Conservation (phyloP, 208 protist species). For the Crithidia fasciculata region DNA sequence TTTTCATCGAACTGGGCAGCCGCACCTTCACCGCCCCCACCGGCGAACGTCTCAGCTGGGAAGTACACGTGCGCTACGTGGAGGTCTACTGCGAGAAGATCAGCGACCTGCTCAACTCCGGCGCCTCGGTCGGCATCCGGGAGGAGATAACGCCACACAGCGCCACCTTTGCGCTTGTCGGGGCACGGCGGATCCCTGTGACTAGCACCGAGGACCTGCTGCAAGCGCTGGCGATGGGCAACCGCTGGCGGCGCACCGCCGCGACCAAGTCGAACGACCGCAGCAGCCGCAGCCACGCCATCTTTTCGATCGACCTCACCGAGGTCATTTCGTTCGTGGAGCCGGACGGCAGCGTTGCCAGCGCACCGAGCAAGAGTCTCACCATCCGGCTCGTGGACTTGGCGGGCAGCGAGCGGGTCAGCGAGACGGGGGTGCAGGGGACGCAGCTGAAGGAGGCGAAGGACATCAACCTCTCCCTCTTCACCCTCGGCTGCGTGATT, state of each 20-base stretch:
- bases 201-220: conserved; percentile 60
- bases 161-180: conserved; percentile 66
- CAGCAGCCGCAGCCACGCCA: conserved; percentile 87
- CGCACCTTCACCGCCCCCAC: conserved; percentile 46
- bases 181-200: conserved; percentile 57
- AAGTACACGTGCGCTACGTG: conserved; percentile 85
- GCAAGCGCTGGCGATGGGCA: conserved; percentile 68
- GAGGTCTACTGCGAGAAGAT: conserved; percentile 93
- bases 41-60: conserved; percentile 72
- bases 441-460: conserved; percentile 84
- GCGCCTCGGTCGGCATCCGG: conserved; percentile 55
- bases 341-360: conserved; percentile 60
- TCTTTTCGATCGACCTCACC: conserved; percentile 84
- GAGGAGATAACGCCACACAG: conserved; percentile 73
- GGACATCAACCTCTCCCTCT: conserved; percentile 88
- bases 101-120: conserved; percentile 82
- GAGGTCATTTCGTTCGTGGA: conserved; percentile 70
- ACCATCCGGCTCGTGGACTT: conserved; percentile 87
- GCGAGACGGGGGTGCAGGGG: conserved; percentile 74
- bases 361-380: conserved; percentile 68
- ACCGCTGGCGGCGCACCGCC: conserved; percentile 71
- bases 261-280: conserved; percentile 82
- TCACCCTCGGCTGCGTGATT: conserved; percentile 88
- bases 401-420: conserved; percentile 87
- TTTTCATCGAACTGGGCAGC: conserved; percentile 67